A percentile compares a stretch with the other conserved stretches of the same genome.
These are phyloP conservation scores for Eremothecium sinecaudum DNA, from an alignment of 1,139 yeast genomes.

Conservation along the genomic window DNA sequence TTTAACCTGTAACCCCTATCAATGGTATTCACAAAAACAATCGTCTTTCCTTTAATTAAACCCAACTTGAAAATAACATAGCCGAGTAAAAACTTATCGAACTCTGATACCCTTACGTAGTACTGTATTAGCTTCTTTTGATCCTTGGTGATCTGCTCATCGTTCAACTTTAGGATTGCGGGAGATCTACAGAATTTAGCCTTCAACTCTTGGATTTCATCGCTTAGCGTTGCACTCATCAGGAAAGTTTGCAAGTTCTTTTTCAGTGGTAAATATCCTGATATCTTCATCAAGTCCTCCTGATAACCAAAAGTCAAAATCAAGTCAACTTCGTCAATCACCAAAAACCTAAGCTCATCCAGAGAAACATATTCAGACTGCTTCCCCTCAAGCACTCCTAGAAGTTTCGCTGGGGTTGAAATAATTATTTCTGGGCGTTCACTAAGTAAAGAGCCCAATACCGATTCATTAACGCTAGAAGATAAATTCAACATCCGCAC, in stretches of 20 bases:
- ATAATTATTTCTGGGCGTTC: conserved; percentile 75
- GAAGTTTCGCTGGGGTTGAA: conserved; percentile 78
- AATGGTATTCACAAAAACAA: conserved; percentile 84
- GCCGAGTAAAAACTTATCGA: conserved; percentile 82
- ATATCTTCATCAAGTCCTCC: conserved; percentile 66
- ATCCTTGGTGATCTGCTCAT: conserved; percentile 46
- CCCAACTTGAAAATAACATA: conserved; percentile 87
- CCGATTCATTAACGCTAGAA: conserved; percentile 61
- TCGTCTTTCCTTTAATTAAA: conserved; percentile 82
- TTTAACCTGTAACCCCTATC: conserved; percentile 93
- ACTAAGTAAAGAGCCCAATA: conserved; percentile 56
- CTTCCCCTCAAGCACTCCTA: conserved; percentile 45
- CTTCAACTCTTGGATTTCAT: conserved; percentile 73
- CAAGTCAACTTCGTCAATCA: conserved; percentile 93
- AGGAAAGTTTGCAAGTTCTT: conserved; percentile 79
- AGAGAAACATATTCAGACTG: conserved; percentile 36
- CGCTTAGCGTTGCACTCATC: conserved; percentile 94
- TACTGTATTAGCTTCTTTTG: conserved; percentile 66
- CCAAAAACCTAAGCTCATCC: conserved; percentile 54
- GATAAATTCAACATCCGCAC: conserved; percentile 67
- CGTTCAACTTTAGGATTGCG: conserved; percentile 70
- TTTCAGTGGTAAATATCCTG: conserved; percentile 55
- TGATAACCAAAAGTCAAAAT: conserved; percentile 83
- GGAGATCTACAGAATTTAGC: conserved; percentile 74
- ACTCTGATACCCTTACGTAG: conserved; percentile 77